Evolutionary conservation across 345 rosid species (phyloP).

Genomic region (Ceriops zippeliana): DNA sequence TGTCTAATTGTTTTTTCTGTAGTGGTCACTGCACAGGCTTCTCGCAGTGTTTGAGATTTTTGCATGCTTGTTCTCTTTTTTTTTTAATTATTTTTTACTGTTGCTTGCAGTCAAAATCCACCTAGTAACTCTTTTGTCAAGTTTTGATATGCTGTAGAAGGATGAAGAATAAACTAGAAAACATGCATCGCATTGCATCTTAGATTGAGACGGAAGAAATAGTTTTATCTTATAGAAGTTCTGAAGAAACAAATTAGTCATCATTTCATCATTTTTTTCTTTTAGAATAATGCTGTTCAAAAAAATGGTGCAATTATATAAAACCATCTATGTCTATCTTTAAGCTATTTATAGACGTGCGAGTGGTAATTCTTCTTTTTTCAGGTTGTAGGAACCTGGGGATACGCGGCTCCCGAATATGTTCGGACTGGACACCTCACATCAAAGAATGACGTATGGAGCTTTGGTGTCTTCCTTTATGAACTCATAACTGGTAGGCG

Average conservation of each 20-base stretch:
- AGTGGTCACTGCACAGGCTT: too few relatives aligned
- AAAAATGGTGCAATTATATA: background rate
- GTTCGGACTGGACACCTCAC: conserved; percentile 80
- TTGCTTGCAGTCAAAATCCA: too few relatives aligned
- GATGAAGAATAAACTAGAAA: too few relatives aligned
- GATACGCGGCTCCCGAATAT: conserved; percentile 92
- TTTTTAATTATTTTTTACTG: too few relatives aligned
- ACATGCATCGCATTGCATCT: too few relatives aligned
- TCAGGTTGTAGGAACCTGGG: conserved; percentile 91
- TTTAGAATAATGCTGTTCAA: background rate
- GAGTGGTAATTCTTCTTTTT: conserved; percentile 9
- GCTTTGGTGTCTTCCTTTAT: conserved; percentile 88
- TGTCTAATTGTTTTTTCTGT: too few relatives aligned
- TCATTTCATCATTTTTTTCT: background rate
- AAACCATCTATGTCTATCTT: background rate
- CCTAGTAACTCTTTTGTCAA: too few relatives aligned
- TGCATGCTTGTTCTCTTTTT: too few relatives aligned
- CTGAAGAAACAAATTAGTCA: background rate
- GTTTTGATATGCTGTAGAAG: too few relatives aligned
- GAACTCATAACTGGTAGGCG: conserved; percentile 88
- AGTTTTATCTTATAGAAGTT: background rate
- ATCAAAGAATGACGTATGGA: conserved; percentile 82
- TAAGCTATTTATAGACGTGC: background rate
- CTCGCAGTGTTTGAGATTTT: too few relatives aligned
- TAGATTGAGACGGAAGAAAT: background rate